Evolutionary conservation across 116 monocot genomes (phyloP), one percentile per base, ranked within the genome.

Genomic region (Papilionanthe hybrid): DNA sequence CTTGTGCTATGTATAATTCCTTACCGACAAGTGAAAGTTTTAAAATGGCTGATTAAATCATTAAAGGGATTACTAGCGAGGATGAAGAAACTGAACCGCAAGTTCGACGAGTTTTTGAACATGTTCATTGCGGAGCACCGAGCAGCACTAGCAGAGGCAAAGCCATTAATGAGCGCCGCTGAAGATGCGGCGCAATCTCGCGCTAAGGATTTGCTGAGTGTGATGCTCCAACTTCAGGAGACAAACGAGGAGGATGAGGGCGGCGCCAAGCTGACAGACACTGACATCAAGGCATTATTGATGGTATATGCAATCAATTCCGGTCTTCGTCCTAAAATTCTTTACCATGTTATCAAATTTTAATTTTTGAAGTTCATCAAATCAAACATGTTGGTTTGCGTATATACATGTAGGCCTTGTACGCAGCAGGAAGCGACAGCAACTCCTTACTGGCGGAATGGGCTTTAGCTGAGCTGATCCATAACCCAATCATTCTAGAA

Each of bases 381-480:
- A 37, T 37, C 37, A 37, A 37, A 37, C 1, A 37, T 37, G 37
- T 37, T 37, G 37, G 37, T 37, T 37, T 37, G 37, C 37, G 4
- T 37, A 5, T 15, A 10, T 56, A 37, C 42, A 23, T 49, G 75
- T 49, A 75, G 75, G 6, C 27, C 27, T 8, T 75, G 48, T 75
- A 69, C 20, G 28, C 49, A n/a, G 84, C 75, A 0, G 84, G 81
- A 8, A 79, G 75, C 2, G 87, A 87, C 23, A 76, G 81, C 32
- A 49, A 81, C 10, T 27, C 79, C 9, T 22, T 23, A 1, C 32
- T 78, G 0, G 44, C 84, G 0, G 84, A 79, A 23, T 88, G 87
- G 87, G 78, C 84, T n/a, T 69, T 88, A 75, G 65, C 83, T 0
- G 67, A 83, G 76, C 74, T 87, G 5, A 45, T 88, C 5, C 69